A percentile compares a stretch with the other conserved stretches of the same genome.
Evolutionary conservation across 768 basidiomycete species (phyloP).

Genomic region (Leccinum ochraceum): DNA sequence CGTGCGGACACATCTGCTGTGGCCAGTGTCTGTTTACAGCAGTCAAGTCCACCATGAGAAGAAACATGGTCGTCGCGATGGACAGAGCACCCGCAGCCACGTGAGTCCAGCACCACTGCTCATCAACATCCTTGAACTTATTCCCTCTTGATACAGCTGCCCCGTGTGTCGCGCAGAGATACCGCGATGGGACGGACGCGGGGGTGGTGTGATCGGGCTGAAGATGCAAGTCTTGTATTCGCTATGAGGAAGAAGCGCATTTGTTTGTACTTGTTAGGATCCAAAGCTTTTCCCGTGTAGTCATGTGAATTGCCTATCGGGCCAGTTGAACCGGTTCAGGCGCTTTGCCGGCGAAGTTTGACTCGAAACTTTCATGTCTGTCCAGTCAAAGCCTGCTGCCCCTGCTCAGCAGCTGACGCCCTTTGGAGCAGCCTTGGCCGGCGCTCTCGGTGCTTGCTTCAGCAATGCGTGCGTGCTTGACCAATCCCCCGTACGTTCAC

Average conservation of each 20-base stretch:
- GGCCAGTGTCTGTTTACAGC: constrained; percentile 75
- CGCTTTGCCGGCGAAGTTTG: background rate
- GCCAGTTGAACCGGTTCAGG: background rate
- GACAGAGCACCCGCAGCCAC: constrained; percentile 38
- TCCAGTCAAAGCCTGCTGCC: constrained; percentile 49
- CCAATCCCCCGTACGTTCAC: background rate
- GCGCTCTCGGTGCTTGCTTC: constrained; percentile 92
- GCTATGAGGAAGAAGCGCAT: constrained; percentile 8
- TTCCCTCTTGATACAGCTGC: constrained; percentile 41
- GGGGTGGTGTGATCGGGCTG: constrained; percentile 66
- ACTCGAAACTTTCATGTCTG: constrained; percentile 32
- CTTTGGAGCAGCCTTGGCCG: constrained; percentile 86
- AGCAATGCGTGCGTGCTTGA: constrained; percentile 76
- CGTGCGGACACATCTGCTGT: constrained; percentile 80
- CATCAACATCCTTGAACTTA: background rate
- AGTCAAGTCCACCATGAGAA: constrained; percentile 60
- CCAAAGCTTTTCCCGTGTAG: background rate
- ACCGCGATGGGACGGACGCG: constrained; percentile 69
- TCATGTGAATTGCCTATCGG: constrained; percentile 15
- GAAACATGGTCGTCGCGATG: constrained; percentile 39
- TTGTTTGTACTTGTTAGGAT: constrained; percentile 27
- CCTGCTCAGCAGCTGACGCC: constrained; percentile 74
- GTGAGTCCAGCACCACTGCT: constrained; percentile 28
- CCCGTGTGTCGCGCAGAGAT: constrained; percentile 71
- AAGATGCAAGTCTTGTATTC: constrained; percentile 40